Evolutionary conservation across 495 filamentous ascomycete genomes (phyloP).

Genomic region (Aspergillus sclerotiicarbonarius): DNA sequence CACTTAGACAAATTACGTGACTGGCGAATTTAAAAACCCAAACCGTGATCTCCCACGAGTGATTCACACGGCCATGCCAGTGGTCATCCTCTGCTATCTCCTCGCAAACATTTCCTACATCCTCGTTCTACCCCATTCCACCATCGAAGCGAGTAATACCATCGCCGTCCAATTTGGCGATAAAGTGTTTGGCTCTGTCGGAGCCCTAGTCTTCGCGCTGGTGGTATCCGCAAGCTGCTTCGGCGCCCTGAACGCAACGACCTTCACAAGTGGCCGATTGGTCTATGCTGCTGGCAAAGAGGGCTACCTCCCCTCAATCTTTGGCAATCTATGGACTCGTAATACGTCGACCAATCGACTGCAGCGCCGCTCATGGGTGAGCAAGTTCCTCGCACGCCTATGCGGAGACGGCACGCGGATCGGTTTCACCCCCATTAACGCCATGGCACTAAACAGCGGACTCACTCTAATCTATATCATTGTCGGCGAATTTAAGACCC

Average conservation of each 20-base stretch:
- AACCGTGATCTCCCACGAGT: constrained; percentile 87
- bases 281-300: constrained; percentile 95
- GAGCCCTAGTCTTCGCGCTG: constrained; percentile 81
- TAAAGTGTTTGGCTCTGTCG: constrained; percentile 82
- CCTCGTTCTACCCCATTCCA: constrained; percentile 79
- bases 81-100: constrained; percentile 88
- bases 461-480: constrained; percentile 74
- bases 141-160: constrained; percentile 83
- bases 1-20: constrained; percentile 90
- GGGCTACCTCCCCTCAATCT: constrained; percentile 82
- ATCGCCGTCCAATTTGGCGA: constrained; percentile 91
- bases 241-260: constrained; percentile 90
- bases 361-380: constrained; percentile 58
- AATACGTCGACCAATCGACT: constrained; percentile 42
- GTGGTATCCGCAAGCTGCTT: constrained; percentile 87
- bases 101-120: constrained; percentile 92
- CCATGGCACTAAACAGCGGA: constrained; percentile 73
- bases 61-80: constrained; percentile 94
- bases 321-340: constrained; percentile 79
- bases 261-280: constrained; percentile 87
- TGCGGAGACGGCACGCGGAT: constrained; percentile 62
- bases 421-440: constrained; percentile 82
- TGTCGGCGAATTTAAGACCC: constrained; percentile 85
- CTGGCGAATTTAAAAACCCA: constrained; percentile 92
- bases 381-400: constrained; percentile 52